A percentile compares a stretch with the other conserved stretches of the same genome.
These are phyloP conservation scores for Mycena indigotica DNA, from an alignment of 768 basidiomycete species.

Conservation along the genomic window DNA sequence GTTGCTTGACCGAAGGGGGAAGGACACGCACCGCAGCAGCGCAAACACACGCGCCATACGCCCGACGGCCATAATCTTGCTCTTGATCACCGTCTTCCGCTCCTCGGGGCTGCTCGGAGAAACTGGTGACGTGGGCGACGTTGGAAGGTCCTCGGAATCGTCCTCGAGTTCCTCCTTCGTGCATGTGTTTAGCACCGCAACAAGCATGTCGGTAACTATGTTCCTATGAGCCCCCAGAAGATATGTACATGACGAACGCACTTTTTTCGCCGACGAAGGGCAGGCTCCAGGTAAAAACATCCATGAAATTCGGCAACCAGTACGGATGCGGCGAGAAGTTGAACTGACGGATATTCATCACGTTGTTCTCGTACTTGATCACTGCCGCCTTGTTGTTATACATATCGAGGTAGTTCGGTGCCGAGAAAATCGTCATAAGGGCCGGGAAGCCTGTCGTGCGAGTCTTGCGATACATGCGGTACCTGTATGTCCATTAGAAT, in stretches of 20 bases:
- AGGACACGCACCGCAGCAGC: constrained; percentile 75
- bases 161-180: constrained; percentile 94
- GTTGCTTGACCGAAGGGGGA: background rate
- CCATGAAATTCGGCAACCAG: constrained; percentile 99
- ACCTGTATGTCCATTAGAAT: constrained; percentile 45
- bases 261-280: constrained; percentile 99
- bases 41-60: constrained; percentile 98
- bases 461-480: constrained; percentile 99
- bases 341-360: constrained; percentile 98
- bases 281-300: constrained; percentile 97
- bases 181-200: constrained; percentile 94
- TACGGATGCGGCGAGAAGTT: constrained; percentile 95
- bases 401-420: constrained; percentile 96
- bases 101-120: constrained; percentile 53
- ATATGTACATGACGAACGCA: constrained; percentile 35
- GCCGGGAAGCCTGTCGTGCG: constrained; percentile 98
- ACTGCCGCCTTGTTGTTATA: constrained; percentile 99
- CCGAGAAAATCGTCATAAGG: constrained; percentile 99
- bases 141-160: constrained; percentile 51
- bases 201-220: constrained; percentile 98
- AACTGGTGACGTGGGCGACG: constrained; percentile 37
- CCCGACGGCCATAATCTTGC: constrained; percentile 97
- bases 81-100: constrained; percentile 91
- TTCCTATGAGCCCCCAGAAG: background rate
- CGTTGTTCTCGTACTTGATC: constrained; percentile 95